phyloP scores from a whole-genome alignment of 2,329 filamentous ascomycete species.

The Parastagonospora nodorum region DNA sequence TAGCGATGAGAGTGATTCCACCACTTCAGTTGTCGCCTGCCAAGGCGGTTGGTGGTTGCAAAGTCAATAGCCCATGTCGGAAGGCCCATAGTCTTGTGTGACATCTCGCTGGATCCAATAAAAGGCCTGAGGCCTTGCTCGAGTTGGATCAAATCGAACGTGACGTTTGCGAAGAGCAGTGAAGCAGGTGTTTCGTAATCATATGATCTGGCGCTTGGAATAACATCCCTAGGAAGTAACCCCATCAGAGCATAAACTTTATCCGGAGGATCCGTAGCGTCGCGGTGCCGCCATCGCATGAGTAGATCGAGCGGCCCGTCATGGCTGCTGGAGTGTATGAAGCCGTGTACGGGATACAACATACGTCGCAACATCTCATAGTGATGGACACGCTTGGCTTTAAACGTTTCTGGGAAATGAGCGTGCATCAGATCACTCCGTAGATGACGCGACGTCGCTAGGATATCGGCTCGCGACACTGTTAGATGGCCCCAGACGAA shows the following conservation, averaged over 20 bases:
- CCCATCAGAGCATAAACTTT: conserved; percentile 31
- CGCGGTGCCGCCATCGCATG: conserved; percentile 23
- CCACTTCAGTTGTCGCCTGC: conserved; percentile 22
- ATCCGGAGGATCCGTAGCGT: conserved; percentile 28
- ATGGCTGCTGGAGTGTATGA: conserved; percentile 8
- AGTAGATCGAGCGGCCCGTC: conserved; percentile 16
- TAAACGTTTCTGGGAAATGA: background rate
- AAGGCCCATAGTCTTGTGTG: conserved; percentile 5
- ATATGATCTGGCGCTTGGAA: conserved; percentile 9
- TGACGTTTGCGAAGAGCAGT: conserved; percentile 12
- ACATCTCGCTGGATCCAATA: conserved; percentile 14
- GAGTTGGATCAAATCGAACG: conserved; percentile 16
- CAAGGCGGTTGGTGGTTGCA: conserved; percentile 14
- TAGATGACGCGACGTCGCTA: conserved; percentile 5
- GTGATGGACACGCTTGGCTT: background rate
- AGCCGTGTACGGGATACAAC: conserved; percentile 20
- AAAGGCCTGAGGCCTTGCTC: conserved; percentile 14
- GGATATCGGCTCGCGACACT: background rate
- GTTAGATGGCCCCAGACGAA: conserved; percentile 12
- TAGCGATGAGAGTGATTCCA: conserved; percentile 25
- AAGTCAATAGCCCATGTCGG: conserved; percentile 27
- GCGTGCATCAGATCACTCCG: background rate
- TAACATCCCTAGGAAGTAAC: conserved; percentile 1
- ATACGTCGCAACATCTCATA: conserved; percentile 10
- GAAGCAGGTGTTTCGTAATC: conserved; percentile 9